Conservation (phyloP, 768 basidiomycete genomes). For the Boletus tomentosulus region DNA sequence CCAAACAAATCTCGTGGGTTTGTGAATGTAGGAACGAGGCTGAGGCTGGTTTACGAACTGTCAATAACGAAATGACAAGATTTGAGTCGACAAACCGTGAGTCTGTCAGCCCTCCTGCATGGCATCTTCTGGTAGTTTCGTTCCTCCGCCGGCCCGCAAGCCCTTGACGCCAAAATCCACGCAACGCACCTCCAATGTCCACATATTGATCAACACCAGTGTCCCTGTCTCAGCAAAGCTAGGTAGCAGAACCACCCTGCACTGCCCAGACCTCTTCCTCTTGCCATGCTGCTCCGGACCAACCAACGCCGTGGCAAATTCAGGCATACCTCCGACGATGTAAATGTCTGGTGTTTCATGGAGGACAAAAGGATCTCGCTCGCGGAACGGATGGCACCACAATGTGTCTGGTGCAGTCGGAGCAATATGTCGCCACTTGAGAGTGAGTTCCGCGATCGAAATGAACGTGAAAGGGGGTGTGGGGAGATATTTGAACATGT, state of each 20-base stretch:
- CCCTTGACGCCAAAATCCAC: slow-evolving; percentile 50
- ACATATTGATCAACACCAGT: slow-evolving; percentile 75
- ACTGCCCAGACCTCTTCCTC: slow-evolving; percentile 34
- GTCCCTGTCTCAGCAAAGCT: slow-evolving; percentile 74
- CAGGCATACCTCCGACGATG: slow-evolving; percentile 86
- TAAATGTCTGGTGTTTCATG: slow-evolving; percentile 85
- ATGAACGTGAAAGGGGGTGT: slow-evolving; percentile 68
- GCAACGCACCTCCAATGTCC: slow-evolving; percentile 66
- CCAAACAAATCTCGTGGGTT: background rate
- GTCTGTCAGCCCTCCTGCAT: slow-evolving; percentile 26
- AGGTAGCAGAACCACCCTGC: slow-evolving; percentile 79
- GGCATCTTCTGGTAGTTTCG: slow-evolving; percentile 2
- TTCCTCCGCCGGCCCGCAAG: slow-evolving; percentile 15
- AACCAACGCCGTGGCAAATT: slow-evolving; percentile 73
- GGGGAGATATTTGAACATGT: slow-evolving; percentile 90
- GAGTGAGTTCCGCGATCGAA: slow-evolving; percentile 69
- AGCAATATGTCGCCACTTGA: slow-evolving; percentile 95
- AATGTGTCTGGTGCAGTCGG: slow-evolving; percentile 98
- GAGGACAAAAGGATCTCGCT: slow-evolving; percentile 86
- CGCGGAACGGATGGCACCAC: slow-evolving; percentile 94
- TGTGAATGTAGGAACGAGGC: background rate
- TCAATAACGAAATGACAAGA: too few species aligned
- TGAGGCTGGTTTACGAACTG: too few species aligned
- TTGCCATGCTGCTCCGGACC: slow-evolving; percentile 32
- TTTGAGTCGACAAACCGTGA: too few species aligned